phyloP scores from a whole-genome alignment of 2,329 filamentous ascomycete species.

The Fusarium heterosporum region DNA sequence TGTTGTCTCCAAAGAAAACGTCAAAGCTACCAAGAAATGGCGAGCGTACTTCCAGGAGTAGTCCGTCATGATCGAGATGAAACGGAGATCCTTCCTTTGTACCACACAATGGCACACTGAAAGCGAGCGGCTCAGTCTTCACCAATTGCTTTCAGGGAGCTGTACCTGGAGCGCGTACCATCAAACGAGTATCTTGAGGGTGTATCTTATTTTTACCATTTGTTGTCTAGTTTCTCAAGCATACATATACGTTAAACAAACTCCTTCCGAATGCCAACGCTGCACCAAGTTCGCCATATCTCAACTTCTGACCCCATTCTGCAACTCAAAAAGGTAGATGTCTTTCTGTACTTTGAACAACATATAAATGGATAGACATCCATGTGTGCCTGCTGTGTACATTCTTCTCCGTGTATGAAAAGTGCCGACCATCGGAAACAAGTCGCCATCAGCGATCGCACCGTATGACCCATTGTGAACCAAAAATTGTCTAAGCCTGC shows the following conservation, averaged over 20 bases:
- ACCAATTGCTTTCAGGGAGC: neutral
- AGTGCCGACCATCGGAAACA: conserved; percentile 32
- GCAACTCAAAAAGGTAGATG: conserved; percentile 19
- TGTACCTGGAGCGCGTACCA: neutral
- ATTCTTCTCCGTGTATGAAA: conserved; percentile 31
- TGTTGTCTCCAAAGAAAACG: conserved; percentile 7
- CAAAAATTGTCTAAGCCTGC: conserved; percentile 53
- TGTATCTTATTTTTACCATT: conserved; percentile 39
- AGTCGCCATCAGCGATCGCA: conserved; percentile 27
- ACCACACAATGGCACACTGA: conserved; percentile 27
- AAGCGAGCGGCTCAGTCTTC: conserved; percentile 11
- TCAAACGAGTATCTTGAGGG: conserved; percentile 3
- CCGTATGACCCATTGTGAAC: conserved; percentile 40
- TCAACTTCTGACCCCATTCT: conserved; percentile 19
- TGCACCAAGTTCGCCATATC: conserved; percentile 32
- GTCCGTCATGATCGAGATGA: conserved; percentile 9
- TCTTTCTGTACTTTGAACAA: conserved; percentile 22
- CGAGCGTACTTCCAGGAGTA: conserved; percentile 27
- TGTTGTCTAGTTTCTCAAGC: conserved; percentile 34
- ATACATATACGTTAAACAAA: conserved; percentile 29
- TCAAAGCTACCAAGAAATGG: conserved; percentile 32
- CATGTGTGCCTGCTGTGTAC: conserved; percentile 34
- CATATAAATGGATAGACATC: conserved; percentile 25
- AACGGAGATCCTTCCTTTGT: neutral
- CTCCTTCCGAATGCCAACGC: conserved; percentile 33